phyloP scores from a whole-genome alignment of 2,329 filamentous ascomycete genomes.

The Elsinoe necatrix region DNA sequence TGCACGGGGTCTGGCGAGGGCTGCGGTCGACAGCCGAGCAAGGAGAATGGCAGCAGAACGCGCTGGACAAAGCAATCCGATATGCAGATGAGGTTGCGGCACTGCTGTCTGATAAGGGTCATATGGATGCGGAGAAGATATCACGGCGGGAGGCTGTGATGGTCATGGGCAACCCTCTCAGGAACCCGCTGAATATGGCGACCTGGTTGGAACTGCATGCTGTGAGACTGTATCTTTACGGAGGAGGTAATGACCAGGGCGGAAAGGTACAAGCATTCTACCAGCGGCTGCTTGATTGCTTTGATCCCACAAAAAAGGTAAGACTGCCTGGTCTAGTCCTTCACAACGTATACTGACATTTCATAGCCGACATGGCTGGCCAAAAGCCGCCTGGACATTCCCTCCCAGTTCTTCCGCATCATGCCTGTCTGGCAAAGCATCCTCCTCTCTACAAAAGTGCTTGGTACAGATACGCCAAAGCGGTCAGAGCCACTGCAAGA shows the following conservation, averaged over 20 bases:
- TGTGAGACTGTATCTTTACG: constrained; percentile 31
- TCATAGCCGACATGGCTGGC: constrained; percentile 24
- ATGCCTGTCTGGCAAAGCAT: constrained; percentile 39
- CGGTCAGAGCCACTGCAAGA: constrained; percentile 20
- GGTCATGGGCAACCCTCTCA: constrained; percentile 26
- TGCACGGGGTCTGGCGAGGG: constrained; percentile 29
- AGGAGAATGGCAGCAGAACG: constrained; percentile 31
- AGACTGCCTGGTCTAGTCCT: not conserved
- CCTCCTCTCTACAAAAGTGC: constrained; percentile 34
- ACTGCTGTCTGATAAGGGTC: constrained; percentile 35
- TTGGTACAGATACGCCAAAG: constrained; percentile 30
- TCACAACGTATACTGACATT: not conserved
- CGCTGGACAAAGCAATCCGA: constrained; percentile 32
- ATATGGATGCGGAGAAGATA: constrained; percentile 25
- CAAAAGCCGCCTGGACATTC: constrained; percentile 14
- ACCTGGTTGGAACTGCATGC: constrained; percentile 37
- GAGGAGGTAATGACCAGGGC: constrained; percentile 28
- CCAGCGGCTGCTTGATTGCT: constrained; percentile 30
- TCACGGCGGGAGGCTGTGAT: constrained; percentile 8
- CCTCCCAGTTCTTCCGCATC: constrained; percentile 5
- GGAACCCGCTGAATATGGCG: constrained; percentile 33
- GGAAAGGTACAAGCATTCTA: constrained; percentile 35
- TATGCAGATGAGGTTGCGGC: constrained; percentile 33
- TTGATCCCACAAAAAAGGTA: constrained; percentile 19
- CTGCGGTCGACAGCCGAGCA: constrained; percentile 29